Conservation (phyloP, 192 early-diverging fungal species). For the Nowakowskiella sp. region DNA sequence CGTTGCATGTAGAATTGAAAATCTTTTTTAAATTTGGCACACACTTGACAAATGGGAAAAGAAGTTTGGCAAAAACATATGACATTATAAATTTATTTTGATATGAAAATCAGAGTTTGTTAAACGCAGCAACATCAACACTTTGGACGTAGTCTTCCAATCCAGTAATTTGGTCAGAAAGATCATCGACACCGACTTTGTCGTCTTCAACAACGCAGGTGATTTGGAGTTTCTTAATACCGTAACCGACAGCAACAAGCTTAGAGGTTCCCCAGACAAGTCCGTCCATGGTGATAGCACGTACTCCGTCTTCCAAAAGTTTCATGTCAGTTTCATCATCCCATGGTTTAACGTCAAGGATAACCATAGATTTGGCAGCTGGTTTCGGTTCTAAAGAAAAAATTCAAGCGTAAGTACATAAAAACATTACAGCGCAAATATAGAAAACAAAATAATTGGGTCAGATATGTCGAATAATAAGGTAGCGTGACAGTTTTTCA, state of each 20-base stretch:
- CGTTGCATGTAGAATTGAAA: not conserved
- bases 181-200: slow-evolving; percentile 80
- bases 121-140: slow-evolving; percentile 80
- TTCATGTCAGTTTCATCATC: slow-evolving; percentile 83
- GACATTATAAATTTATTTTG: not conserved
- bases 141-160: slow-evolving; percentile 88
- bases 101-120: slow-evolving; percentile 72
- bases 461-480: slow-evolving; percentile 1
- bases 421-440: not conserved
- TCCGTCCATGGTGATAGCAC: slow-evolving; percentile 74
- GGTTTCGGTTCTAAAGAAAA: slow-evolving; percentile 53
- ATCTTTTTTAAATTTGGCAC: not conserved
- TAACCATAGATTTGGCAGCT: slow-evolving; percentile 85
- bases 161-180: slow-evolving; percentile 64
- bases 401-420: not conserved
- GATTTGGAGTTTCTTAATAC: slow-evolving; percentile 95
- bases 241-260: slow-evolving; percentile 79
- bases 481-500: not conserved
- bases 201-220: slow-evolving; percentile 87
- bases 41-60: not conserved
- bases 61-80: not conserved
- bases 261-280: slow-evolving; percentile 79
- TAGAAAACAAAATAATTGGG: not conserved
- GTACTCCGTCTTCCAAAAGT: slow-evolving; percentile 64
- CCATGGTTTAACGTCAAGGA: slow-evolving; percentile 96